Percentiles rank a stretch among this genome's conserved stretches.
These are phyloP conservation scores for Lecanicillium sp. DNA, from an alignment of 2,329 filamentous ascomycete species.

Conservation along the genomic window DNA sequence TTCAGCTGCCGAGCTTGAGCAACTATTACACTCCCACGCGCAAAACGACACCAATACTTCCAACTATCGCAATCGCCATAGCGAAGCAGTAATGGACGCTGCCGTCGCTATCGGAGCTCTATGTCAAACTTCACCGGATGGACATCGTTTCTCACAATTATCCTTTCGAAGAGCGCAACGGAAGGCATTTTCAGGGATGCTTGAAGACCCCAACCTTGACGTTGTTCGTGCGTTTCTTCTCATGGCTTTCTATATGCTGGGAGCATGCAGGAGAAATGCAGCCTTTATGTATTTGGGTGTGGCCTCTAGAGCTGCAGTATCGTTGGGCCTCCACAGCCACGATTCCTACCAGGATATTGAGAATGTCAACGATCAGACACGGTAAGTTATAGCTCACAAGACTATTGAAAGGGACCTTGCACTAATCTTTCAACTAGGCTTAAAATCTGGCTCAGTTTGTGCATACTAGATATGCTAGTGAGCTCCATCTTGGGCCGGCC, in stretches of 20 bases:
- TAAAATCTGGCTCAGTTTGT: slow-evolving; percentile 28
- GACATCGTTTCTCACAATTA: slow-evolving; percentile 20
- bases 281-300: slow-evolving; percentile 57
- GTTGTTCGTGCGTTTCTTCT: slow-evolving; percentile 44
- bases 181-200: slow-evolving; percentile 38
- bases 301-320: slow-evolving; percentile 47
- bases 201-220: slow-evolving; percentile 44
- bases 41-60: slow-evolving; percentile 4
- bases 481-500: slow-evolving; percentile 29
- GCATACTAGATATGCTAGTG: slow-evolving; percentile 28
- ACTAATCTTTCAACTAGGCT: slow-evolving; percentile 15
- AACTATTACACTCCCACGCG: slow-evolving; percentile 2
- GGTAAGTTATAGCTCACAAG: slow-evolving; percentile 11
- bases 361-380: slow-evolving; percentile 11
- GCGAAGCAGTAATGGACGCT: slow-evolving; percentile 23
- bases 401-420: background rate
- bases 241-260: slow-evolving; percentile 52
- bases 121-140: slow-evolving; percentile 21
- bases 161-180: slow-evolving; percentile 41
- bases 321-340: slow-evolving; percentile 43
- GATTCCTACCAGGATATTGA: slow-evolving; percentile 19
- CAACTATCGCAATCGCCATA: background rate
- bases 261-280: slow-evolving; percentile 48
- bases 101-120: slow-evolving; percentile 46
- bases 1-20: background rate